phyloP scores from a whole-genome alignment of 1,139 yeast species.

The Meyerozyma sp. region DNA sequence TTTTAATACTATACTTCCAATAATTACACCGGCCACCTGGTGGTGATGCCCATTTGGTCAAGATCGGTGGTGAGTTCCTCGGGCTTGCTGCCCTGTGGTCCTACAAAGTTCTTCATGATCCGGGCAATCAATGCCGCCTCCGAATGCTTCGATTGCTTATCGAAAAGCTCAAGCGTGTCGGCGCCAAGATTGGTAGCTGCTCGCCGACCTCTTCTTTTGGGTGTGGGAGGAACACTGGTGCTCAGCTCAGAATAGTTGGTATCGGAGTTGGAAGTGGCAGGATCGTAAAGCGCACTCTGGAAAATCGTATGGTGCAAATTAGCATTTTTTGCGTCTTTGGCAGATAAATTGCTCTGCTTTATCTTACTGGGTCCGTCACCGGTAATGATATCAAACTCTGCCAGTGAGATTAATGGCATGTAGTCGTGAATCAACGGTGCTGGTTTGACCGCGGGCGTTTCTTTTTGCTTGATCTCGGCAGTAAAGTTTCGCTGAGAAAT shows the following conservation, averaged over 20 bases:
- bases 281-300: constrained; percentile 36
- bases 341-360: constrained; percentile 9
- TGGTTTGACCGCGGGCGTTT: constrained; percentile 3
- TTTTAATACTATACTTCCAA: constrained; percentile 11
- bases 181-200: constrained; percentile 13
- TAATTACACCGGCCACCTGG: constrained; percentile 30
- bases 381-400: constrained; percentile 37
- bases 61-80: constrained; percentile 35
- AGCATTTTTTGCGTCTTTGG: constrained; percentile 4
- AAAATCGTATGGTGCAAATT: constrained; percentile 36
- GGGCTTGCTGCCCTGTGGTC: constrained; percentile 32
- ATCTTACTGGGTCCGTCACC: constrained; percentile 31
- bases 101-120: constrained; percentile 41
- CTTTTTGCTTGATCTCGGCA: constrained; percentile 20
- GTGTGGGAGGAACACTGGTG: constrained; percentile 9
- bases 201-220: constrained; percentile 24
- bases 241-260: constrained; percentile 24
- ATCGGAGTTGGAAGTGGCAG: constrained; percentile 39
- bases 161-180: constrained; percentile 10
- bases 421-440: constrained; percentile 30
- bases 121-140: constrained; percentile 39
- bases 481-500: constrained; percentile 25
- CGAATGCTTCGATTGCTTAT: constrained; percentile 16
- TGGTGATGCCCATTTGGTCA: constrained; percentile 30
- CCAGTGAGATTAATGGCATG: constrained; percentile 36